These are phyloP conservation scores for Colletotrichum tanaceti DNA, from an alignment of 2,329 filamentous ascomycete species.

Conservation along the genomic window DNA sequence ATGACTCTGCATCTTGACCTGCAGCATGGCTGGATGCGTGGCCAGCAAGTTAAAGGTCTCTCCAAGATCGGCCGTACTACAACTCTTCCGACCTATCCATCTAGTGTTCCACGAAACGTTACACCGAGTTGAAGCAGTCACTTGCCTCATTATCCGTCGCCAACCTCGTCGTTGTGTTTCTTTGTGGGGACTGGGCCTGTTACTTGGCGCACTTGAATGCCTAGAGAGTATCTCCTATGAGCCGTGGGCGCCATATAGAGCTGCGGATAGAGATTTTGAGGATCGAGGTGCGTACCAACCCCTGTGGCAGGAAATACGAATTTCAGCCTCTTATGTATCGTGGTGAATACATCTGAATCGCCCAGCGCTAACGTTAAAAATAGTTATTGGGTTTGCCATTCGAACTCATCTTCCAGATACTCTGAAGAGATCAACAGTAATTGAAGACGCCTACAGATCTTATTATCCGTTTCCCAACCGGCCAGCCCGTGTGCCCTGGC, in stretches of 20 bases:
- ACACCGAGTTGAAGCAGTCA: background rate
- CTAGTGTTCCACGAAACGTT: background rate
- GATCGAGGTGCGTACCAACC: background rate
- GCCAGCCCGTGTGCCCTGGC: background rate
- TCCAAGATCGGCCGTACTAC: background rate
- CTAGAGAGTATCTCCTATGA: background rate
- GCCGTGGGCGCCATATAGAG: background rate
- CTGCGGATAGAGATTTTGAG: background rate
- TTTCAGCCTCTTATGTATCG: too few relatives aligned
- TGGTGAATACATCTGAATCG: background rate
- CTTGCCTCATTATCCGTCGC: background rate
- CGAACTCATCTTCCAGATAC: background rate
- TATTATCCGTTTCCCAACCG: too few relatives aligned
- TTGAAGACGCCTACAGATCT: background rate
- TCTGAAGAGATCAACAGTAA: background rate
- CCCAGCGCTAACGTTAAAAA: too few relatives aligned
- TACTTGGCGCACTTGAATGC: background rate
- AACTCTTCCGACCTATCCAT: background rate
- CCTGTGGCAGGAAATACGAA: too few relatives aligned
- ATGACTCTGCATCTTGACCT: background rate
- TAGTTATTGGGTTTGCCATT: background rate
- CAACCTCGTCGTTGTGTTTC: background rate
- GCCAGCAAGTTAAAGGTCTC: background rate
- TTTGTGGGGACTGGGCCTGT: background rate
- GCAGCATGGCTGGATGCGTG: background rate